Base-by-base conservation (phyloP, 306 rosid genomes). In the Lablab purpureus region DNA sequence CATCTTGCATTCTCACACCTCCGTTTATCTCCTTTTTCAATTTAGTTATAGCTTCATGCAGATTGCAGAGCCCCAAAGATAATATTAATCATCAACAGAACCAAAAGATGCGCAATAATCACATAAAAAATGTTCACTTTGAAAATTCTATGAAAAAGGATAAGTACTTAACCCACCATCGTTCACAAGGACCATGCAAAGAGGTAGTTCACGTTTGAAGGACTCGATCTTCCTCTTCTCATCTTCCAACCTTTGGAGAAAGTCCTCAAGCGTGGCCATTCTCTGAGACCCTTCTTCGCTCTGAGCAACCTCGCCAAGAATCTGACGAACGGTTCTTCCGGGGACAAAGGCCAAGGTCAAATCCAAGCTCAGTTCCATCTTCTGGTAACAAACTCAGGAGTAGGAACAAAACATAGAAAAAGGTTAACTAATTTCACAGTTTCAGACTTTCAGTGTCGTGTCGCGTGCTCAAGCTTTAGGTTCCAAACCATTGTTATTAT, bases 161-260 rank as follows among this genome's bases (percentile, higher is more conserved):
- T 17, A 2, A 71, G 21, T n/a, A 27, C 32, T 11, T 71, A 49
- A 67, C 90, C 47, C 67, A 92, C 97, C 94, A 67, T 92, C 88
- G 34, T 76, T 85, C 7, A 92, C 84, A 19, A 92, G 87, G 66
- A 86, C 40, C 89, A 87, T 81, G 81, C 89, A 89, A 34, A 89
- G 90, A 34, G 97, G 97, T 86, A 92, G 97, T 84, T 92, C 93
- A 9, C 96, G 87, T 76, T 92, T 90, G 71, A 92, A 92, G 37
- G 88, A 93, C 18, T 89, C 91, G 64, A 90, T 89, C 77, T 92
- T 92, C 14, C 77, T 84, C 89, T 75, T 81, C 79, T 92, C 97
- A 37, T 89, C 97, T 67, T 89, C 96, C 83, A 93, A 80, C 73
- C 91, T 84, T 27, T 41, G 9, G 30, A 81, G 82, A 30, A 76